phyloP scores from a whole-genome alignment of 2,329 filamentous ascomycete species.

The Stagonosporopsis vannaccii region DNA sequence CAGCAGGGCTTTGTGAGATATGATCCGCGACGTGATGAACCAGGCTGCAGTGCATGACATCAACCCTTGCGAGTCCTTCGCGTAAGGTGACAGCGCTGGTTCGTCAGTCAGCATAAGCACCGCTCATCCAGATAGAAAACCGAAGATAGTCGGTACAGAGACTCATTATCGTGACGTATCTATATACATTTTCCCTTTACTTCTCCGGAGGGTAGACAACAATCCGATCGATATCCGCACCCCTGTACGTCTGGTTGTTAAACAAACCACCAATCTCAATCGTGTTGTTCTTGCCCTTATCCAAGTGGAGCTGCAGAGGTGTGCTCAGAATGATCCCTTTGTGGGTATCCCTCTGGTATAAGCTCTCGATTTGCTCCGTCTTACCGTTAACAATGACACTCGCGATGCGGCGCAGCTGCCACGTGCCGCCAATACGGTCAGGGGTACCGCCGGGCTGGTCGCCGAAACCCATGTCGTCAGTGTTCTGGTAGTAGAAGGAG shows the following conservation, averaged over 20 bases:
- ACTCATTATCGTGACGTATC: background rate
- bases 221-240: slow-evolving; percentile 66
- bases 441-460: slow-evolving; percentile 61
- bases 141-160: background rate
- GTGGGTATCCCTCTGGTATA: slow-evolving; percentile 64
- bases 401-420: slow-evolving; percentile 66
- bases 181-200: slow-evolving; percentile 5
- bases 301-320: slow-evolving; percentile 61
- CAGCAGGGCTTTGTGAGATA: too few species aligned
- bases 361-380: slow-evolving; percentile 57
- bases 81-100: background rate
- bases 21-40: too few species aligned
- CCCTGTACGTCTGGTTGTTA: slow-evolving; percentile 65
- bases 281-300: slow-evolving; percentile 64
- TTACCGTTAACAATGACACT: slow-evolving; percentile 66
- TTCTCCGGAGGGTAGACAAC: slow-evolving; percentile 66
- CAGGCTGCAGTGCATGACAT: too few species aligned
- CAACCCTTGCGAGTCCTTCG: background rate
- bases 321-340: slow-evolving; percentile 68
- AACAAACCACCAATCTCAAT: slow-evolving; percentile 65
- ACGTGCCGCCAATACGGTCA: slow-evolving; percentile 66
- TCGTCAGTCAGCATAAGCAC: background rate
- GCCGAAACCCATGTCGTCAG: slow-evolving; percentile 68
- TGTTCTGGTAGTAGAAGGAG: slow-evolving; percentile 67
- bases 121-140: background rate